Evolutionary conservation across 805 yeast species (phyloP), one percentile per base, ranked within the genome.

Genomic region (Ogataea ganodermae): DNA sequence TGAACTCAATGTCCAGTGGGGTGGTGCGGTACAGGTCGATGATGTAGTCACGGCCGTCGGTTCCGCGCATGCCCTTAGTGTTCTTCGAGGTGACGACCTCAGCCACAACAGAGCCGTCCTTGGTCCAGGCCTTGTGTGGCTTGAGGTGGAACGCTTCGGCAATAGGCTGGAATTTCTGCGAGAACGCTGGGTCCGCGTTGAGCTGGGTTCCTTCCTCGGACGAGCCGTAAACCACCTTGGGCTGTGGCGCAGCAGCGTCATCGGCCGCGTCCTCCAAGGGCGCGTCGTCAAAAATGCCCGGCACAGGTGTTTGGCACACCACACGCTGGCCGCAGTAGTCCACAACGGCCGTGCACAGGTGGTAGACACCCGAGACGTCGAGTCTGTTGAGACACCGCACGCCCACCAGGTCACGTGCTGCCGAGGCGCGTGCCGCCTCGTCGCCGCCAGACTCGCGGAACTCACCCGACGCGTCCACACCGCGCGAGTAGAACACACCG

Each of bases 251-350:
- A 22, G 67, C 58, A 14, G 63, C 65, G 23, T 72, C 69, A 31
- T 69, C 76, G 33, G 67, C 72, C 40, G 74, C 74, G 32, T 67
- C 71, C 38, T 62, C 63, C 23, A 61, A 61, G 32, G 62, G 65
- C 17, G 71, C 64, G 46, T 77, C 75, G 45, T 79, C 72, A 66
- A 86, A 84, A 47, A 86, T 80, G 50, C 98, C 98, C 13, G 99
- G 99, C 36, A 92, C 96, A 10, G 97, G 96, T 12, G 96, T 88
- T 71, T 92, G 98, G 65, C 96, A 89, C 31, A 92, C 77, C 30
- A 92, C 74, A 66, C 98, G 80, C 59, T 81, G 84, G 51, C 98
- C 99, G 61, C 87, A 82, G 69, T 80, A 92, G 67, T 92, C 98
- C 46, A 92, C 88, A 49, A 90, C 76, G n/a, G 91, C 77, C 3